A percentile compares a stretch with the other conserved stretches of the same genome.
These are phyloP conservation scores for Lumnitzera racemosa DNA, from an alignment of 345 rosid genomes.

Conservation along the genomic window DNA sequence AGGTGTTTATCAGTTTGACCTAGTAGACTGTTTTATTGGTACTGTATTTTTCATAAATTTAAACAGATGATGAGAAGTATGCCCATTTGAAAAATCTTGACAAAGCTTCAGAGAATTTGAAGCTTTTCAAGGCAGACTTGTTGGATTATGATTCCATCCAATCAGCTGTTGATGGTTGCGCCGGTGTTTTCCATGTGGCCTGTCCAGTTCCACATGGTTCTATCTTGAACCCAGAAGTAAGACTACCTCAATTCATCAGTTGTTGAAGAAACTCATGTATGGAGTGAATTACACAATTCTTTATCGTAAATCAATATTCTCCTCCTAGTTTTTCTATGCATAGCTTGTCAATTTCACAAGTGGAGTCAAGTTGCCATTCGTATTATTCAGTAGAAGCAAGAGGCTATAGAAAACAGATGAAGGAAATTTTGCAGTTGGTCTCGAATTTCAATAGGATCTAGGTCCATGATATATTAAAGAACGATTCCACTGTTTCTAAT, in stretches of 20 bases:
- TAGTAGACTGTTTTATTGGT: background rate
- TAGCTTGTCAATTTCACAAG: too few species aligned
- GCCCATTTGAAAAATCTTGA: slow-evolving; percentile 42
- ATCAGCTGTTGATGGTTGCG: slow-evolving; percentile 45
- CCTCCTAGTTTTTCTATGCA: too few species aligned
- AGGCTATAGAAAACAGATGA: too few species aligned
- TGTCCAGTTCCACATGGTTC: slow-evolving; percentile 44
- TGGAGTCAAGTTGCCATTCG: too few species aligned
- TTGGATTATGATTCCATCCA: slow-evolving; percentile 37
- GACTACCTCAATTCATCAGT: background rate
- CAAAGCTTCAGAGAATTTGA: slow-evolving; percentile 48
- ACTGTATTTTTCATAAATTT: background rate
- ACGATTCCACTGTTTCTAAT: too few species aligned
- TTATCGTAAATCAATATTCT: too few species aligned
- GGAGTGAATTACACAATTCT: too few species aligned
- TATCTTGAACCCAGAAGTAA: slow-evolving; percentile 16
- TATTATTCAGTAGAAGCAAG: too few species aligned
- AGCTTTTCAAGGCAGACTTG: slow-evolving; percentile 58
- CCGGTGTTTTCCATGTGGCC: slow-evolving; percentile 67
- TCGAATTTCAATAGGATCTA: too few species aligned
- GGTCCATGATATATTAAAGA: too few species aligned
- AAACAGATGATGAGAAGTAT: slow-evolving; percentile 37
- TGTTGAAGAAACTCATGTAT: too few species aligned
- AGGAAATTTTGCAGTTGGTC: too few species aligned
- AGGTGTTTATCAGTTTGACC: background rate